Evolutionary conservation across 179 eudicot species (phyloP).

Genomic region (Silene noctiflora): DNA sequence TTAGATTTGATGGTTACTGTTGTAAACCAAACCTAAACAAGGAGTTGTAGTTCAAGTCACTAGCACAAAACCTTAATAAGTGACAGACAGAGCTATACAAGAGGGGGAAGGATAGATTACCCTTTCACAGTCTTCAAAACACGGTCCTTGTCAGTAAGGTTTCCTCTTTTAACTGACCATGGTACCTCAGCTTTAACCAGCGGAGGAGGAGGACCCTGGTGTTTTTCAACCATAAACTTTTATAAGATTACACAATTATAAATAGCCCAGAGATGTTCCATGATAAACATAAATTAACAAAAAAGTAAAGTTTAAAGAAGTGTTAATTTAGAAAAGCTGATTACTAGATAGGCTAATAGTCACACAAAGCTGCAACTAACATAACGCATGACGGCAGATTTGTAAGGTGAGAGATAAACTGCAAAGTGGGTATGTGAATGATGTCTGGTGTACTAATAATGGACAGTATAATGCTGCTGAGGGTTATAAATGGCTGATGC

Average conservation of each 20-base stretch:
- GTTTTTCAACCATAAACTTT: slow-evolving; percentile 17
- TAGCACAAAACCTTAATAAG: not conserved
- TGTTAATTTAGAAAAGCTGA: not conserved
- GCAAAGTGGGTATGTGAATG: too few species aligned
- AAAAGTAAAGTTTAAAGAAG: too few species aligned
- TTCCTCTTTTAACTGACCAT: slow-evolving; percentile 87
- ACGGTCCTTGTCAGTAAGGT: slow-evolving; percentile 82
- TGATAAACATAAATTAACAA: not conserved
- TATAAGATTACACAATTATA: not conserved
- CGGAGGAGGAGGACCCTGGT: slow-evolving; percentile 72
- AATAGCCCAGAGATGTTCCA: not conserved
- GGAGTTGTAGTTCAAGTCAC: not conserved
- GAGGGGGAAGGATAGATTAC: slow-evolving; percentile 37
- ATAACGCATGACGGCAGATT: not conserved
- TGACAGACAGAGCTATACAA: not conserved
- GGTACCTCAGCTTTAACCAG: slow-evolving; percentile 93
- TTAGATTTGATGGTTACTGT: not conserved
- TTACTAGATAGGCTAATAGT: not conserved
- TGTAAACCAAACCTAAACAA: not conserved
- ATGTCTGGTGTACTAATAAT: too few species aligned
- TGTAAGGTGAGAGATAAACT: too few species aligned
- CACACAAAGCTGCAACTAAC: not conserved
- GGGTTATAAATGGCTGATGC: too few species aligned
- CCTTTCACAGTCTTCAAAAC: slow-evolving; percentile 97
- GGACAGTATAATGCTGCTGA: too few species aligned